Evolutionary conservation across 192 early-diverging fungal species (phyloP).

Genomic region (Obelidium mucronatum): DNA sequence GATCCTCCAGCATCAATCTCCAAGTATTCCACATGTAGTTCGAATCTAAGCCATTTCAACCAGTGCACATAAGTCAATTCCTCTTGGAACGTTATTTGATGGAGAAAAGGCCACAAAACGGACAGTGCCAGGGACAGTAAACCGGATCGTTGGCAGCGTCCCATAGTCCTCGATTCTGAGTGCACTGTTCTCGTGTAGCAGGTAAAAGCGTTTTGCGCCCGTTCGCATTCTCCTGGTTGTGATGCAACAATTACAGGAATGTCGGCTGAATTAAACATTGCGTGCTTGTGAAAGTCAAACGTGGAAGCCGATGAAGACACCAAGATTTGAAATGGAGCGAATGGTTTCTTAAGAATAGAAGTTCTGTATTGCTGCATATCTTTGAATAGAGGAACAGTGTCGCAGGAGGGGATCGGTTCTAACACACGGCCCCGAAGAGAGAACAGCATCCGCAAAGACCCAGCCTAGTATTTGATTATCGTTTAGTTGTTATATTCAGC

Average conservation of each 20-base stretch:
- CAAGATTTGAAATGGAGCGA: slow-evolving; percentile 31
- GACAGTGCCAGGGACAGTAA: slow-evolving; percentile 18
- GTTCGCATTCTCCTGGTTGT: too few species aligned
- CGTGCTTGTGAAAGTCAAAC: slow-evolving; percentile 1
- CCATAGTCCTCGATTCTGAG: too few species aligned
- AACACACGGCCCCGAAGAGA: slow-evolving; percentile 38
- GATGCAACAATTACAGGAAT: slow-evolving; percentile 10
- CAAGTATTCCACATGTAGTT: slow-evolving; percentile 34
- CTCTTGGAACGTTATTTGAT: too few species aligned
- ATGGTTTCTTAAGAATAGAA: slow-evolving; percentile 10
- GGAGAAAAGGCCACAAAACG: slow-evolving; percentile 6
- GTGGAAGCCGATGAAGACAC: slow-evolving; percentile 13
- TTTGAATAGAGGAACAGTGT: slow-evolving; percentile 7
- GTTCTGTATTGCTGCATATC: slow-evolving; percentile 40
- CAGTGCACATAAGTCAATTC: too few species aligned
- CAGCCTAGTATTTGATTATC: slow-evolving; percentile 27
- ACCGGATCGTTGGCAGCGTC: too few species aligned
- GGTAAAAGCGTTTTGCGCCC: too few species aligned
- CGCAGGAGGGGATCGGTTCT: slow-evolving; percentile 29
- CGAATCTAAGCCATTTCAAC: neutral
- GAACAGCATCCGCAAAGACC: slow-evolving; percentile 46
- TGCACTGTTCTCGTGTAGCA: too few species aligned
- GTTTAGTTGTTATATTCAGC: neutral
- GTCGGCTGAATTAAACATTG: slow-evolving; percentile 21
- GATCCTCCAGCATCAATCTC: slow-evolving; percentile 47